Evolutionary conservation across 345 rosid species (phyloP), one percentile per base, ranked within the genome.

Genomic region (Linum tenue): DNA sequence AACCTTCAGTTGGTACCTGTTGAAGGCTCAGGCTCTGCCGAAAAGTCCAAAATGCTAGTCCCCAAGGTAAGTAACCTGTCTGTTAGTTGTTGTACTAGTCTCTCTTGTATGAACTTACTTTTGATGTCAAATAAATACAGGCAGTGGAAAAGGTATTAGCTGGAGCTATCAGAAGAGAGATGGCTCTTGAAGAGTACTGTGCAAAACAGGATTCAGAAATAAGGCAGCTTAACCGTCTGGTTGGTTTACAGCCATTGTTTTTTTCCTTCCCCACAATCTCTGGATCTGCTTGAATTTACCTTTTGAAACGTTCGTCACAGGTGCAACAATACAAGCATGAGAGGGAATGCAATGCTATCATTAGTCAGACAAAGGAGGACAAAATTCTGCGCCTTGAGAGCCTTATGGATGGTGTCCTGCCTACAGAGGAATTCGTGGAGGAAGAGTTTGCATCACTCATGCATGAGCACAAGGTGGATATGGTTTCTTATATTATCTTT

Each of bases 301-400:
- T 9, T 16, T 51, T 58, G 65, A 22, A 48, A 69, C 31, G 60
- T 68, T 44, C 17, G 65, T 69, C 77, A 58, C 83, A 95, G 99
- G 95, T 91, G 66, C 95, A 91, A 77, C 99, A 91, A 69, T 91
- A 89, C 84, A 91, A 91, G 81, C 98, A 95, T 74, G 99, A 91
- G 78, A 83, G 99, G 62, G 99, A 95, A 69, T 95, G 98, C 83
- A 91, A 84, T 77, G 87, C 96, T 60, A 75, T 91, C 67, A 91
- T 95, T 71, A 88, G 83, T 66, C 88, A 89, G 80, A 91, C 91
- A 48, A 87, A 84, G 78, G 97, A 95, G 74, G 96, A 91, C 56
- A 95, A 89, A 81, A 89, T 95, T 82, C 75, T 81, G 73, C 94
- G 91, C 59, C 91, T 95, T 59, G 98, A 91, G 80, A 75, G 95